Evolutionary conservation across 495 filamentous ascomycete species (phyloP).

Genomic region (Aspergillus conjunctus): DNA sequence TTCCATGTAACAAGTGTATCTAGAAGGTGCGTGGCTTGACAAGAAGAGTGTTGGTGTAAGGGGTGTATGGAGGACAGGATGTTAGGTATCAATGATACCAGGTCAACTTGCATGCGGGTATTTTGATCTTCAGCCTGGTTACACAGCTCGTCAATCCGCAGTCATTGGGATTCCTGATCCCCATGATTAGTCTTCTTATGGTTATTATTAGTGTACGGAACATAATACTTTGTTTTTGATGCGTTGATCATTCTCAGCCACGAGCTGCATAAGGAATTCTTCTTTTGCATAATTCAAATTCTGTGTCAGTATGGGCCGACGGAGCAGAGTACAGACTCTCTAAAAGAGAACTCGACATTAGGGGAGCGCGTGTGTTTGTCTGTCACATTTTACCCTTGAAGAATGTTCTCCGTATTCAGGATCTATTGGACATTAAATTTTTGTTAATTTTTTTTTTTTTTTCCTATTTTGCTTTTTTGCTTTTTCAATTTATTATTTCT

Average conservation of each 20-base stretch:
- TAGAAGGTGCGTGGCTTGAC: constrained; percentile 24
- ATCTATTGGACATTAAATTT: background rate
- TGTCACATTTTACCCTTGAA: background rate
- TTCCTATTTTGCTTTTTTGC: background rate
- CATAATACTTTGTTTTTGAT: constrained; percentile 13
- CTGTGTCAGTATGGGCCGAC: background rate
- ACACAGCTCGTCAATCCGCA: constrained; percentile 17
- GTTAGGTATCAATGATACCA: background rate
- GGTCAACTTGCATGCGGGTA: constrained; percentile 5
- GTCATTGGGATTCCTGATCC: constrained; percentile 5
- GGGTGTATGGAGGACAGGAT: constrained; percentile 6
- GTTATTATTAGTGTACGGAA: constrained; percentile 20
- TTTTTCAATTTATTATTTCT: background rate
- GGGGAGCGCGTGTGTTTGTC: background rate
- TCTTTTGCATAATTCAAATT: constrained; percentile 10
- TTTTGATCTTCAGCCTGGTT: constrained; percentile 14
- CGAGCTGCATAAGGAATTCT: constrained; percentile 12
- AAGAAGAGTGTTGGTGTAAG: constrained; percentile 9
- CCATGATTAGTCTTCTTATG: constrained; percentile 21
- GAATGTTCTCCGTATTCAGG: background rate
- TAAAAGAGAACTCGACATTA: background rate
- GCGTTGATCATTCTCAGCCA: constrained; percentile 15
- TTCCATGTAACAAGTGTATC: constrained; percentile 8
- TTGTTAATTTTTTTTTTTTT: background rate
- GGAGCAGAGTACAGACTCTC: constrained; percentile 10